Conservation (phyloP, 306 rosid species). For the Corylus americana region DNA sequence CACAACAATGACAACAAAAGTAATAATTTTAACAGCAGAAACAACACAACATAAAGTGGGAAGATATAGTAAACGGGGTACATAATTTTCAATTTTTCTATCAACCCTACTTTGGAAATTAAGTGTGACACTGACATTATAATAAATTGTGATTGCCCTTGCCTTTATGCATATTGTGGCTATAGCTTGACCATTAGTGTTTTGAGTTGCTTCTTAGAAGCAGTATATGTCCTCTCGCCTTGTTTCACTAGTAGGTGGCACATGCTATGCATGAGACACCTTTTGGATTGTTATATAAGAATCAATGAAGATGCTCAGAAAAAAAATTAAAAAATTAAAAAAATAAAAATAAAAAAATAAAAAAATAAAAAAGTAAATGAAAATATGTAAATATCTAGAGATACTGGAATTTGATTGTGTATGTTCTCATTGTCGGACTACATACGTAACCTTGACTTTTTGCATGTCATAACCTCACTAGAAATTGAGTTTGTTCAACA, state of each 20-base stretch:
- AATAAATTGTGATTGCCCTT: background rate
- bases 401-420: too few species aligned
- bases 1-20: background rate
- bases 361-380: too few species aligned
- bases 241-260: background rate
- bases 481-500: background rate
- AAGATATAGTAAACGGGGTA: background rate
- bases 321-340: too few species aligned
- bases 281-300: background rate
- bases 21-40: too few species aligned
- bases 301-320: background rate
- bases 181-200: background rate
- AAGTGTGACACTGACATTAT: background rate
- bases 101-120: too few species aligned
- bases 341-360: too few species aligned
- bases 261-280: background rate
- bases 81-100: background rate
- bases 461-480: background rate
- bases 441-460: background rate
- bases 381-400: too few species aligned
- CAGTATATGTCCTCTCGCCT: background rate
- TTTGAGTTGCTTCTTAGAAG: background rate
- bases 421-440: too few species aligned
- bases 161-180: background rate
- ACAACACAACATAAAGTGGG: background rate